Evolutionary conservation across 331 rosid genomes (phyloP).

Genomic region (Dryas integrifolia): DNA sequence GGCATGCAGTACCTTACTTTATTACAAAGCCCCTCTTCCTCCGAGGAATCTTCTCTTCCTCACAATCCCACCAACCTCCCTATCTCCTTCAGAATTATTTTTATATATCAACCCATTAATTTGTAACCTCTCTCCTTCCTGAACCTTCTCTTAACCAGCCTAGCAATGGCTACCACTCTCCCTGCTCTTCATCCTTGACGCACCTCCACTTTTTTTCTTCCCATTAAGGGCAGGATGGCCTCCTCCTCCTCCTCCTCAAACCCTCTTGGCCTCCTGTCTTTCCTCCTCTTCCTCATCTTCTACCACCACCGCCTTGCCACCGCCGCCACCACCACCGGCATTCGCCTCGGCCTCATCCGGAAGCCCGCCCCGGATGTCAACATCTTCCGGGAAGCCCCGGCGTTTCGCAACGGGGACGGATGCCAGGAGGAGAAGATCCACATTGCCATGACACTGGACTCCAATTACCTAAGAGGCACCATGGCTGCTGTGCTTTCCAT

Average conservation of each 20-base stretch:
- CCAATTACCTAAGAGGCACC: constrained; percentile 79
- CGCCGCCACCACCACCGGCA: constrained; percentile 11
- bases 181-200: constrained; percentile 21
- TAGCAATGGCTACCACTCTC: constrained; percentile 51
- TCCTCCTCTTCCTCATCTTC: constrained; percentile 30
- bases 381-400: constrained; percentile 69
- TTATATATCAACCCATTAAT: constrained; percentile 22
- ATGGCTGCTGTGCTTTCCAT: constrained; percentile 80
- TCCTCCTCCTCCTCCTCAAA: constrained; percentile 15
- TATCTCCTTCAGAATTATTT: background rate
- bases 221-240: constrained; percentile 77
- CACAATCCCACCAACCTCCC: constrained; percentile 36
- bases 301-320: constrained; percentile 7
- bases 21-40: constrained; percentile 7
- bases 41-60: constrained; percentile 48
- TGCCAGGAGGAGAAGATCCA: constrained; percentile 59
- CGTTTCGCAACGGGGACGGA: constrained; percentile 50
- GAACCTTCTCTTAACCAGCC: constrained; percentile 35
- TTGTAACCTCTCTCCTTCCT: constrained; percentile 40
- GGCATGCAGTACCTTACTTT: background rate
- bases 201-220: constrained; percentile 24
- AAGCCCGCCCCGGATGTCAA: constrained; percentile 45
- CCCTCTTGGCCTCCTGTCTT: constrained; percentile 27
- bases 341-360: constrained; percentile 49
- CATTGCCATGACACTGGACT: constrained; percentile 77